phyloP scores from a whole-genome alignment of 305 asterid genomes.

The Caryopteris hybrid region DNA sequence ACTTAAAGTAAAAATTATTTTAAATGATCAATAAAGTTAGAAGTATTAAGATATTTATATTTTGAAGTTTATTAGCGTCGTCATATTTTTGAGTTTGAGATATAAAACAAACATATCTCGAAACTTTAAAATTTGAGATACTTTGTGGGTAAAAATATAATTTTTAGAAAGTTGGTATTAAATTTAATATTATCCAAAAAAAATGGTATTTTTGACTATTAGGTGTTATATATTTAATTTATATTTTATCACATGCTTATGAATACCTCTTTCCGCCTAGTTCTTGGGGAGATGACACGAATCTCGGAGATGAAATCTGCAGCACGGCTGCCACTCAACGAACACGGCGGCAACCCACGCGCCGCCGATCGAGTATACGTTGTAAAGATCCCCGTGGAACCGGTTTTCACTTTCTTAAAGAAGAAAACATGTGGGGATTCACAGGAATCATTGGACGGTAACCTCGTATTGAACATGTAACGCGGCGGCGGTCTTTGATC shows the following conservation, averaged over 20 bases:
- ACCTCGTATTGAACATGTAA: constrained; percentile 51
- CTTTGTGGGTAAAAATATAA: too few relatives aligned
- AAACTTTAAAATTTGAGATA: too few relatives aligned
- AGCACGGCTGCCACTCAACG: not conserved
- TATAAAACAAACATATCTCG: too few relatives aligned
- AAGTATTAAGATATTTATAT: too few relatives aligned
- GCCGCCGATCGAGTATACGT: not conserved
- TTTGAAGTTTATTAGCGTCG: too few relatives aligned
- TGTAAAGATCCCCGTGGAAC: not conserved
- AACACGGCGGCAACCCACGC: constrained; percentile 12
- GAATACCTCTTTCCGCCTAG: constrained; percentile 19
- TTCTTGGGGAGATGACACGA: constrained; percentile 11
- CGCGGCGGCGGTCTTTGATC: constrained; percentile 27
- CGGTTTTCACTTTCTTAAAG: constrained; percentile 21
- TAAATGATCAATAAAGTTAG: too few relatives aligned
- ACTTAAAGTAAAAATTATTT: too few relatives aligned
- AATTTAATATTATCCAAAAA: too few relatives aligned
- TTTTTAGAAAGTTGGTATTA: too few relatives aligned
- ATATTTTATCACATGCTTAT: not conserved
- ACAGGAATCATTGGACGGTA: constrained; percentile 35
- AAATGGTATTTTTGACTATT: not conserved
- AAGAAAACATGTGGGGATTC: constrained; percentile 50
- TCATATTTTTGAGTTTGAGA: too few relatives aligned
- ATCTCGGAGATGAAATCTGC: not conserved
- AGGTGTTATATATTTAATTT: too few relatives aligned